phyloP scores from a whole-genome alignment of 1,139 yeast genomes.

The Hyphopichia buzzinii region DNA sequence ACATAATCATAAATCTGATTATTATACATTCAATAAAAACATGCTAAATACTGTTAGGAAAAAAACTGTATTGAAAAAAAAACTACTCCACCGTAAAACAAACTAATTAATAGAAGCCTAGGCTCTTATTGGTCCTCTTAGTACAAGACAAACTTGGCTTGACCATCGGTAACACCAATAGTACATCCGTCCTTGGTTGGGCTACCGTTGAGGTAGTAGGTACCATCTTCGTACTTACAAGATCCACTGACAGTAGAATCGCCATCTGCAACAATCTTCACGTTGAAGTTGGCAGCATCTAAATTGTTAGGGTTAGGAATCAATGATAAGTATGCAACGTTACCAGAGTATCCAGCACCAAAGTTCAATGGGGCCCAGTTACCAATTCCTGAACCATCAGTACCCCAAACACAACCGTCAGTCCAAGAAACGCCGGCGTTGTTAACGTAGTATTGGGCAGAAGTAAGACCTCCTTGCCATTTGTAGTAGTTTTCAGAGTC shows the following conservation, averaged over 20 bases:
- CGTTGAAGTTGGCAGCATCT: slow-evolving; percentile 75
- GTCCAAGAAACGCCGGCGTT: slow-evolving; percentile 87
- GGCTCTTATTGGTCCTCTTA: not conserved
- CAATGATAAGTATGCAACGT: slow-evolving; percentile 81
- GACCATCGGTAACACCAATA: slow-evolving; percentile 80
- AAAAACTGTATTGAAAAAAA: not conserved
- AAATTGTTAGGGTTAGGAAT: slow-evolving; percentile 94
- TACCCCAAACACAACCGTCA: slow-evolving; percentile 95
- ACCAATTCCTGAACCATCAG: slow-evolving; percentile 75
- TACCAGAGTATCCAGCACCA: slow-evolving; percentile 85
- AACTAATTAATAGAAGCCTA: not conserved
- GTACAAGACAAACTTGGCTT: slow-evolving; percentile 71
- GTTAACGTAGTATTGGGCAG: slow-evolving; percentile 96
- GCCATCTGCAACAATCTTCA: slow-evolving; percentile 73
- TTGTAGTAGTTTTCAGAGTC: slow-evolving; percentile 71
- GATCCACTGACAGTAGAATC: slow-evolving; percentile 71
- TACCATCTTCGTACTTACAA: slow-evolving; percentile 79
- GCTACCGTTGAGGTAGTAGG: slow-evolving; percentile 60
- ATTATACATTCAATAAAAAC: too few species aligned
- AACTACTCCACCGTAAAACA: too few species aligned
- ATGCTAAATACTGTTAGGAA: too few species aligned
- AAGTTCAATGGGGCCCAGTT: slow-evolving; percentile 98
- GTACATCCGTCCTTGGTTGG: slow-evolving; percentile 74
- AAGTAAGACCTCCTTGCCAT: slow-evolving; percentile 82
- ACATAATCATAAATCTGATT: too few species aligned